These are phyloP conservation scores for Pezicula neosporulosa DNA, from an alignment of 2,329 filamentous ascomycete species.

Conservation along the genomic window DNA sequence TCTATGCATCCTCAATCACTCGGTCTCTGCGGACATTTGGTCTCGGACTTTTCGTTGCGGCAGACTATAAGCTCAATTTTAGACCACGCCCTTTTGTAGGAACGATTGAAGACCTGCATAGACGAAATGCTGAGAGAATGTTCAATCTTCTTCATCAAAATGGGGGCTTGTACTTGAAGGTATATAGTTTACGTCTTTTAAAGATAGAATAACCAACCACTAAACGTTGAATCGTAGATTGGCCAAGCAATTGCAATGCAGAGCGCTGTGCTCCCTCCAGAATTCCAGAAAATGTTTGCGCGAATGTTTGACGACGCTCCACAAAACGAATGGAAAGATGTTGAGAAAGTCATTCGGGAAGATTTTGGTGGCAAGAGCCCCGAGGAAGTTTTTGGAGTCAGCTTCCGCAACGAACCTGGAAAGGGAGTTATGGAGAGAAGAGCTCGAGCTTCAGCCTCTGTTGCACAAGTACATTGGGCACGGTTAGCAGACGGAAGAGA, in stretches of 20 bases:
- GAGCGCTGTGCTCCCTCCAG: conserved; percentile 85
- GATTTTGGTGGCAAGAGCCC: conserved; percentile 83
- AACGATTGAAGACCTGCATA: conserved; percentile 74
- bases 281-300: conserved; percentile 94
- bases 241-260: conserved; percentile 99
- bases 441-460: conserved; percentile 71
- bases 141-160: conserved; percentile 80
- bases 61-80: conserved; percentile 98
- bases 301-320: conserved; percentile 98
- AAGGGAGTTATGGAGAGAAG: conserved; percentile 68
- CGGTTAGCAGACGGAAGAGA: conserved; percentile 80
- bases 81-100: conserved; percentile 73
- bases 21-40: conserved; percentile 81
- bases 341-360: conserved; percentile 79
- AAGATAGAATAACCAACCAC: background rate
- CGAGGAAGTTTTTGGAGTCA: conserved; percentile 91
- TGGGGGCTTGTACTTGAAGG: conserved; percentile 88
- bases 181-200: background rate
- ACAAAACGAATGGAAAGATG: conserved; percentile 83
- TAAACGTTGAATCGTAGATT: conserved; percentile 45
- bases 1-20: conserved; percentile 75
- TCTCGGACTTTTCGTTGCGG: conserved; percentile 72
- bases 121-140: conserved; percentile 77
- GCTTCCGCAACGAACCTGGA: conserved; percentile 64
- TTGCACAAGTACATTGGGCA: conserved; percentile 97